Base-by-base conservation (phyloP, 805 yeast genomes). In the Saccharomycopsis synnaedendra region DNA sequence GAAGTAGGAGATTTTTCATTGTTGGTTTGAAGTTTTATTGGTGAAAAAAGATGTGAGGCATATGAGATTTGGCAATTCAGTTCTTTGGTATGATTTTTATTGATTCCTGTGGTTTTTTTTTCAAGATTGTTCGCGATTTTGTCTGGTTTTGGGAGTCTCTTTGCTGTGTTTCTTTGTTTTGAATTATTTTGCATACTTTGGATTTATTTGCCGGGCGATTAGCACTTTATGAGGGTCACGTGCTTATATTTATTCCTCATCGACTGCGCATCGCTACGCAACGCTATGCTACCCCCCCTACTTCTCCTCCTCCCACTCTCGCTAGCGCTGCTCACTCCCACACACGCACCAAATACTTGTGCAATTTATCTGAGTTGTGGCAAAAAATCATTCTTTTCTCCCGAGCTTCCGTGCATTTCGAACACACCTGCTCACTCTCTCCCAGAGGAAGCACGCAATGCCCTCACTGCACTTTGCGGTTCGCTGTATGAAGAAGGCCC, bases 371-470 rank as follows among this genome's bases (percentile, higher is more conserved):
- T 72, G 32, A 65, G 58, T 28, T 87, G 97, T 60, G 97, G 97
- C 5, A 83, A 84, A 62, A 78, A 75, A 55, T 72, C 87, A 3
- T 60, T 83, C 5, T 88, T 89, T 63, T 97, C 96, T 0, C 64
- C 76, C 4, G 78, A 76, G 39, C 65, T 90, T 35, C 97, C 97
- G 0, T 85, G 95, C 60, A 82, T 87, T 0, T 74, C 72, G 30
- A 71, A 74, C 52, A 64, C 66, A 0, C 60, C 62, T 19, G 80
- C 89, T 0, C 66, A 66, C 2, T 53, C 50, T 10, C 54, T 61
- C 1, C 50, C 58, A 1, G 57, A 60, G 3, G 60, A 57, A 0
- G 74, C 70, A 33, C 57, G 68, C 19, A 63, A 66, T 1, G 60
- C 73, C 36, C 63, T 87, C 33, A 64, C 68, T 0, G 71, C 70